Evolutionary conservation across 1,139 yeast species (phyloP).

Genomic region (Geotrichum bryndzae): DNA sequence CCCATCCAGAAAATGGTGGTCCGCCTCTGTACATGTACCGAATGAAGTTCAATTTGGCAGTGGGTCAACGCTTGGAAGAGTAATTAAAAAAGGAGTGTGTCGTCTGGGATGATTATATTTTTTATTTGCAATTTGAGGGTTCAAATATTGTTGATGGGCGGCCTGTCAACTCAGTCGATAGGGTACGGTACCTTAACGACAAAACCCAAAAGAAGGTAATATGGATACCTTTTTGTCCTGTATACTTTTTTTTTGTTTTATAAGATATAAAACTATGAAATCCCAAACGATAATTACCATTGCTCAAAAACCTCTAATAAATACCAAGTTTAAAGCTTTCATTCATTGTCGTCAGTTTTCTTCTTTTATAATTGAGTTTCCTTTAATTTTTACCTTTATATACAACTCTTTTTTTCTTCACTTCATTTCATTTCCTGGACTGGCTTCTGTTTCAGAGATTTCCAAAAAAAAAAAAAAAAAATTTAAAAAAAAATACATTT

Average conservation of each 20-base stretch:
- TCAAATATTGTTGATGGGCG: too few species aligned
- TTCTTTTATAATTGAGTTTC: background rate
- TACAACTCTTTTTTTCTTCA: background rate
- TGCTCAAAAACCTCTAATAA: too few species aligned
- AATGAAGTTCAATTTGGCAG: conserved; percentile 19
- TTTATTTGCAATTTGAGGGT: too few species aligned
- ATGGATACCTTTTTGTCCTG: too few species aligned
- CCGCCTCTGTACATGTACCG: conserved; percentile 15
- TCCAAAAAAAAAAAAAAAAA: background rate
- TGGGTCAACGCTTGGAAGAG: conserved; percentile 16
- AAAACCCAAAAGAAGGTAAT: background rate
- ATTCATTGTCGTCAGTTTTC: background rate
- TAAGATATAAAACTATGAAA: background rate
- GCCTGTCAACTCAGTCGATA: too few species aligned
- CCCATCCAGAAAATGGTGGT: conserved; percentile 15
- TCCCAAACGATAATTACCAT: background rate
- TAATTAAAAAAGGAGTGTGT: background rate
- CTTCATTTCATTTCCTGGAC: background rate
- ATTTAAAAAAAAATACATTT: background rate
- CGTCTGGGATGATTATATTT: too few species aligned
- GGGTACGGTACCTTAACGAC: too few species aligned
- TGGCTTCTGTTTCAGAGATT: background rate
- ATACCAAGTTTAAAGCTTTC: background rate
- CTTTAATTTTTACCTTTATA: background rate
- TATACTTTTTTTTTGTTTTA: background rate